Evolutionary conservation across 2,329 filamentous ascomycete genomes (phyloP).

Genomic region (Penicillium verrucosum): DNA sequence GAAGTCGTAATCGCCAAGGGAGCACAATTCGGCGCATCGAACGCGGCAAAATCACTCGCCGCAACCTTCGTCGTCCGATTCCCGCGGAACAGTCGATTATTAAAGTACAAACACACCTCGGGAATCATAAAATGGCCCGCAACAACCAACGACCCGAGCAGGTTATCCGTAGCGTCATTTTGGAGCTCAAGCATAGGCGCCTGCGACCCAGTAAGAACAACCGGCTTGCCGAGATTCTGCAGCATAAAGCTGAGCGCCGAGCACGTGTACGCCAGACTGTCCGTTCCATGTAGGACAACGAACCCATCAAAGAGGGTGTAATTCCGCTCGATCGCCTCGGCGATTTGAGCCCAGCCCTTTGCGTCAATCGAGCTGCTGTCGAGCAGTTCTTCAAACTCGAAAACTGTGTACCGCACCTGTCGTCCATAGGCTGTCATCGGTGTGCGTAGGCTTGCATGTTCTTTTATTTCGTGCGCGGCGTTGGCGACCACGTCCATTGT

Average conservation of each 20-base stretch:
- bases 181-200: slow-evolving; percentile 88
- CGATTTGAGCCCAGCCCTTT: slow-evolving; percentile 81
- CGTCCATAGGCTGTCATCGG: slow-evolving; percentile 76
- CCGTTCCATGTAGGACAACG: slow-evolving; percentile 85
- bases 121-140: slow-evolving; percentile 91
- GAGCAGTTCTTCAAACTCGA: slow-evolving; percentile 79
- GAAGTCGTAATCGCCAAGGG: slow-evolving; percentile 79
- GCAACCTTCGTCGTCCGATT: slow-evolving; percentile 87
- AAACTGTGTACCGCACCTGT: slow-evolving; percentile 76
- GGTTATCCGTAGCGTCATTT: slow-evolving; percentile 86
- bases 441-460: slow-evolving; percentile 70
- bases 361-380: slow-evolving; percentile 90
- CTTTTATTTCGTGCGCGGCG: slow-evolving; percentile 46
- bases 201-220: slow-evolving; percentile 78
- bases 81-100: slow-evolving; percentile 83
- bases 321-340: slow-evolving; percentile 73
- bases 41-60: slow-evolving; percentile 80
- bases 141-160: slow-evolving; percentile 82
- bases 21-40: slow-evolving; percentile 80
- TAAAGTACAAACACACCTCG: slow-evolving; percentile 91
- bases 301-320: slow-evolving; percentile 89
- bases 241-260: slow-evolving; percentile 93
- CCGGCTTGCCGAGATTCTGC: slow-evolving; percentile 83
- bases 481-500: slow-evolving; percentile 56
- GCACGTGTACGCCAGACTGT: slow-evolving; percentile 83